Evolutionary conservation across 2,329 filamentous ascomycete genomes (phyloP), one percentile per base, ranked within the genome.

Genomic region (Catunica adiposa): DNA sequence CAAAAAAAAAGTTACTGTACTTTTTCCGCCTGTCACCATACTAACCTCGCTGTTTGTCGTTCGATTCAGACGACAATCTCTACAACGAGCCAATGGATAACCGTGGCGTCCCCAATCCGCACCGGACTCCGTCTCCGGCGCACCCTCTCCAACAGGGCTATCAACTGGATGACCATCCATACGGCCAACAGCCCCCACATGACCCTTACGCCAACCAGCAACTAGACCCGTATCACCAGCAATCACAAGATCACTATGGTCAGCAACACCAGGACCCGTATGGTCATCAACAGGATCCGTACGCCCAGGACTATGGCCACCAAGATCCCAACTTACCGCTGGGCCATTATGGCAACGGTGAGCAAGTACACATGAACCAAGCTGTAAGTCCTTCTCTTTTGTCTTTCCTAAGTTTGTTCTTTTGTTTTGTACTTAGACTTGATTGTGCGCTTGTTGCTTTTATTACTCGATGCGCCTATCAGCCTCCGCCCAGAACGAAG

Each of bases 321-420:
- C 40, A 44, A 44, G 47, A 56, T 51, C 46, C 46, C 25, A 40
- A 42, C 26, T 38, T 59, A 14, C 59, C 59, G 17, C 50, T 48
- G 22, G 56, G 59, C n/a, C 56, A 60, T 46, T 56, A 60, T 52
- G 57, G 58, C 44, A 79, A 83, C 1, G 82, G 80, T 63, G 90
- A 97, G 69, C 77, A 83, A 57, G 73, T 97, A 53, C 80, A 84
- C 57, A 76, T 89, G 61, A 89, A 96, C 67, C 86, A 88, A 52
- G 90, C 89, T 56, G 86, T 90, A 69, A 73, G 84, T 77, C 31
- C 15, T 38, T 34, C 29, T 44, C 9, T 44, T 44, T 44, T 44
- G 40, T 44, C 40, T 44, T 44, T 44, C 40, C 40, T 11, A 34
- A n/a, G 20, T 44, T n/a, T 44, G 15, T 44, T n/a, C 20, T 44